Evolutionary conservation across 2,329 filamentous ascomycete species (phyloP), one percentile per base, ranked within the genome.

Genomic region (Fusarium vanettenii): DNA sequence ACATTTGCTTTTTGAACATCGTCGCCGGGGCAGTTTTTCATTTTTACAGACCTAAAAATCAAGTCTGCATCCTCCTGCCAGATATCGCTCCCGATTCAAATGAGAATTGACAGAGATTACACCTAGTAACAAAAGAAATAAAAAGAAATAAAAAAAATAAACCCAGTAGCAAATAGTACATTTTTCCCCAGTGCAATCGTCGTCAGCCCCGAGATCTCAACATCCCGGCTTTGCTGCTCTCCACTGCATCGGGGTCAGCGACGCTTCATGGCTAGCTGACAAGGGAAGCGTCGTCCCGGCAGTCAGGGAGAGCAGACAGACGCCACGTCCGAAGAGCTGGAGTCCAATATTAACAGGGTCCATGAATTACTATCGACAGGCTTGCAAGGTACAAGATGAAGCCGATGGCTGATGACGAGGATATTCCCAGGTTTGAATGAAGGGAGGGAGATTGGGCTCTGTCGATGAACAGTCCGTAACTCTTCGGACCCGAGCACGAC

Each of bases 261-360:
- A 55, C 56, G 48, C 27, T 31, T 35, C 20, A 56, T 52, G 60
- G 43, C 68, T 72, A 55, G 71, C 71, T 25, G 39, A 59, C 29
- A 10, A 27, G 25, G 16, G 16, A 18, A 27, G 22, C 45, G 45
- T 50, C 6, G 33, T 37, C 55, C 33, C 55, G 55, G 35, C 11
- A 59, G 22, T 39, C 55, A 59, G 55, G 55, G 55, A 33, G 63
- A 68, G 35, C 63, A 67, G 56, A 45, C 71, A 65, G 43, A 48
- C 60, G 69, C 72, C 63, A 73, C 60, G 48, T 22, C 70, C 63
- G 60, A 56, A 56, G 56, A 75, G 69, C 66, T 75, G 66, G 69
- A 68, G 27, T 29, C 48, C 27, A 31, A 67, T 22, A n/a, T n/a
- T 50, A 50, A 50, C 45, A 50, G 45, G 45, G 25, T 4, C 45